Conservation (phyloP, 2,329 filamentous ascomycete genomes). For the Clonostachys byssicola region DNA sequence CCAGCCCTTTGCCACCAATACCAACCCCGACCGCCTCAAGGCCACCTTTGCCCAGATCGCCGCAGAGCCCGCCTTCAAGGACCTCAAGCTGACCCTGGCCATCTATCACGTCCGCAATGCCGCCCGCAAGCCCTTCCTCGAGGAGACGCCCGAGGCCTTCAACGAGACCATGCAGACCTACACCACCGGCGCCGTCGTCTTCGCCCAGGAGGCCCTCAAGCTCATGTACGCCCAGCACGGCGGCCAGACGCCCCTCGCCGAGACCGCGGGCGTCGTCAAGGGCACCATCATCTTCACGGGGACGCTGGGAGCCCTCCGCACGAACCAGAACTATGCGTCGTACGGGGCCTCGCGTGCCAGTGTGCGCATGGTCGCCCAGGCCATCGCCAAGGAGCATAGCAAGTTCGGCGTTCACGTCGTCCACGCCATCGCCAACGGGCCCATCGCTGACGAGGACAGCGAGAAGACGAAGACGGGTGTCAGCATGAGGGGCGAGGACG, state of each 20-base stretch:
- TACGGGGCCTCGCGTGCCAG: constrained; percentile 49
- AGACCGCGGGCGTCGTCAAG: constrained; percentile 43
- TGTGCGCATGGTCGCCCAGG: constrained; percentile 50
- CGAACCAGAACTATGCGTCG: constrained; percentile 47
- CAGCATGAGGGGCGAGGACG: constrained; percentile 53
- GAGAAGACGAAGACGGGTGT: constrained; percentile 42
- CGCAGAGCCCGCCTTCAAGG: constrained; percentile 37
- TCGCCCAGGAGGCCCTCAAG: constrained; percentile 46
- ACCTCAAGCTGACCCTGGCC: constrained; percentile 44
- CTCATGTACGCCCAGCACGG: constrained; percentile 48
- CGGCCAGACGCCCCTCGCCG: constrained; percentile 31
- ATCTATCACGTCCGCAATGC: constrained; percentile 54
- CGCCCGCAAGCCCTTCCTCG: constrained; percentile 48
- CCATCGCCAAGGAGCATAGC: constrained; percentile 50
- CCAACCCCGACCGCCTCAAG: constrained; percentile 46
- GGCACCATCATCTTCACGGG: constrained; percentile 55
- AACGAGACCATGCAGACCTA: constrained; percentile 42
- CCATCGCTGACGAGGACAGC: constrained; percentile 44
- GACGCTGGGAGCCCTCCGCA: constrained; percentile 46
- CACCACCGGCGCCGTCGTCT: constrained; percentile 50
- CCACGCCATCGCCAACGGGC: constrained; percentile 54
- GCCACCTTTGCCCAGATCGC: constrained; percentile 44
- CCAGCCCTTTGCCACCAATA: constrained; percentile 42
- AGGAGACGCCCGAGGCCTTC: constrained; percentile 46
- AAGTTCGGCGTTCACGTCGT: constrained; percentile 52